Evolutionary conservation across 1,284 basidiomycete genomes (phyloP), one percentile per base, ranked within the genome.

Genomic region (Amylostereum areolatum): DNA sequence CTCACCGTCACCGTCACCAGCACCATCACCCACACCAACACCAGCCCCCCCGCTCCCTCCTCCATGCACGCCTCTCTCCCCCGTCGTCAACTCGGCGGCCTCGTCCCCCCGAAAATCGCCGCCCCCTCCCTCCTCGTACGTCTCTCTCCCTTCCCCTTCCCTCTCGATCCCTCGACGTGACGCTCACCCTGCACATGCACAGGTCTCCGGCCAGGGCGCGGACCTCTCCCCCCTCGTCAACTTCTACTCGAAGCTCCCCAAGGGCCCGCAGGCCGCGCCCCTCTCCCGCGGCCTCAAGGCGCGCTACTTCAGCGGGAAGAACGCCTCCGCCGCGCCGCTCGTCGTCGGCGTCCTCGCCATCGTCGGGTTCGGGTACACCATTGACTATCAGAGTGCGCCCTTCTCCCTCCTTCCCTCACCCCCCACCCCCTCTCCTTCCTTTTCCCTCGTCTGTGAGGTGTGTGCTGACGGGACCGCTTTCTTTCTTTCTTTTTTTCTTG

Each of bases 51-150:
- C n/a, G 8, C n/a, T 35, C 33, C 8, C 33, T 35, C n/a, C 8
- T 24, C 18, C 12, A 95, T 95, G 91, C 80, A 86, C 73, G 78
- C 89, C 59, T 83, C 91, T 53, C 81, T 90, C 70, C 75, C 84
- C 67, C 86, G 90, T 66, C 87, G 89, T 65, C 80, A 86, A 63
- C 82, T 94, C 60, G 77, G 78, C 58, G 83, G 84, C 50, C 81
- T 96, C 55, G 84, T 97, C 60, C 94, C 94, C 42, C 94, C 94
- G 49, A 97, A 97, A 77, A 88, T 97, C 64, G 93, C 94, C 49
- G 91, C 93, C 25, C 94, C 93, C 3, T 79, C 81, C 52, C 83
- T 90, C 60, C 85, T 96, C 55, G 89, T 93, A 69, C 64, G 89
- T 67, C 11, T 32, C 37, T 30, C 47, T 32, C n/a, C n/a, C n/a